Percentiles rank a stretch among this genome's conserved stretches.
phyloP scores from a whole-genome alignment of 164 flowering plant genomes.

The Platanus orientalis region DNA sequence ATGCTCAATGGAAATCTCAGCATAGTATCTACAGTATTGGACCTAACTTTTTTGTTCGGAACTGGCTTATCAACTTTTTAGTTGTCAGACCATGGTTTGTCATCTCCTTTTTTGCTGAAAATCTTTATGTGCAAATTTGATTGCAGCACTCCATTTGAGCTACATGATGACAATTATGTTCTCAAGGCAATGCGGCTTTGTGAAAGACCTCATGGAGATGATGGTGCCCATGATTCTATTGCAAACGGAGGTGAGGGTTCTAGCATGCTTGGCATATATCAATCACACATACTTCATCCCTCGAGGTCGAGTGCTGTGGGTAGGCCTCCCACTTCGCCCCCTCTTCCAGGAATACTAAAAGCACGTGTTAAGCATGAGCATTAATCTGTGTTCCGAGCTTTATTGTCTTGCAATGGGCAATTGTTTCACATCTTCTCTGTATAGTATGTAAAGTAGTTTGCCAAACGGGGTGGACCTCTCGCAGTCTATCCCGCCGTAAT shows the following conservation, averaged over 20 bases:
- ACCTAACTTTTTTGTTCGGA: background rate
- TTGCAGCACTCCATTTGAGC: slow-evolving; percentile 97
- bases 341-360: slow-evolving; percentile 81
- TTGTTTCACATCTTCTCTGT: slow-evolving; percentile 17
- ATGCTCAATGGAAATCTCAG: background rate
- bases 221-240: slow-evolving; percentile 25
- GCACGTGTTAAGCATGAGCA: slow-evolving; percentile 75
- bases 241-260: slow-evolving; percentile 56
- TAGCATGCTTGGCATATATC: slow-evolving; percentile 43
- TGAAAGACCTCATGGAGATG: slow-evolving; percentile 34
- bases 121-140: background rate
- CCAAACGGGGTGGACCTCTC: slow-evolving; percentile 12
- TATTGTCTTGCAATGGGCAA: background rate
- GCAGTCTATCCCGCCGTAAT: background rate
- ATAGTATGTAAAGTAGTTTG: slow-evolving; percentile 39
- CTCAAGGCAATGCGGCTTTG: slow-evolving; percentile 86
- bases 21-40: background rate
- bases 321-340: slow-evolving; percentile 63
- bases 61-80: background rate
- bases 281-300: slow-evolving; percentile 36
- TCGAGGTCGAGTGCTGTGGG: slow-evolving; percentile 30
- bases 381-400: slow-evolving; percentile 20
- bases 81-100: background rate
- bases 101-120: background rate
- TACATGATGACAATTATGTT: slow-evolving; percentile 94